These are phyloP conservation scores for Oenanthe sinensis DNA, from an alignment of 129 eudicot genomes.

Conservation along the genomic window DNA sequence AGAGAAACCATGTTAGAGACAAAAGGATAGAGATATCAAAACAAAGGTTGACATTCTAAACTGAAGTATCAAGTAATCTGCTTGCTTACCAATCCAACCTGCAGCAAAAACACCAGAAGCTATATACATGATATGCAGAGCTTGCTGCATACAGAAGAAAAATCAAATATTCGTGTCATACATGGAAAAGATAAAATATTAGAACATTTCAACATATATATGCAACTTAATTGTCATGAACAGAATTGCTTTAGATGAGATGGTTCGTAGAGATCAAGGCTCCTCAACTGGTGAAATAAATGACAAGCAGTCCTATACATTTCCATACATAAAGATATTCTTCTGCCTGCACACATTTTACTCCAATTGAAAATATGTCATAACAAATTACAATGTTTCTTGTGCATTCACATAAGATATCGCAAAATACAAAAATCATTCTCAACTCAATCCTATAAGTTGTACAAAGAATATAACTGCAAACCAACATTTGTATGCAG, in stretches of 20 bases:
- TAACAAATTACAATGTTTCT: background rate
- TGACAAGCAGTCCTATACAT: background rate
- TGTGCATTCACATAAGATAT: background rate
- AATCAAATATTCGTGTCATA: constrained; percentile 3
- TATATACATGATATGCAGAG: constrained; percentile 37
- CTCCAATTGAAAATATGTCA: background rate
- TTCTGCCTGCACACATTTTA: background rate
- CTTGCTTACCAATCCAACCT: constrained; percentile 57
- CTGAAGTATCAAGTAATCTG: background rate
- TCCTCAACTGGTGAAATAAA: background rate
- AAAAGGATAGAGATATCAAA: background rate
- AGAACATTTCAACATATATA: background rate
- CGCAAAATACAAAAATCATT: background rate
- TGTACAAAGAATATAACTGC: background rate
- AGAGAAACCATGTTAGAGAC: constrained; percentile 3
- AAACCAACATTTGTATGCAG: background rate
- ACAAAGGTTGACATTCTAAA: background rate
- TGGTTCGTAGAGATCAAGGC: background rate
- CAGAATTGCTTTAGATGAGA: background rate
- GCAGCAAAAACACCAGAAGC: constrained; percentile 50
- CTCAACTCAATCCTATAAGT: background rate
- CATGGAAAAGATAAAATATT: background rate
- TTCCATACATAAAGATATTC: background rate
- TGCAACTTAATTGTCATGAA: background rate
- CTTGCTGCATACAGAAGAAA: constrained; percentile 40